Evolutionary conservation across 371 early-diverging fungal species (phyloP).

Genomic region (Conidiobolus incongruus): DNA sequence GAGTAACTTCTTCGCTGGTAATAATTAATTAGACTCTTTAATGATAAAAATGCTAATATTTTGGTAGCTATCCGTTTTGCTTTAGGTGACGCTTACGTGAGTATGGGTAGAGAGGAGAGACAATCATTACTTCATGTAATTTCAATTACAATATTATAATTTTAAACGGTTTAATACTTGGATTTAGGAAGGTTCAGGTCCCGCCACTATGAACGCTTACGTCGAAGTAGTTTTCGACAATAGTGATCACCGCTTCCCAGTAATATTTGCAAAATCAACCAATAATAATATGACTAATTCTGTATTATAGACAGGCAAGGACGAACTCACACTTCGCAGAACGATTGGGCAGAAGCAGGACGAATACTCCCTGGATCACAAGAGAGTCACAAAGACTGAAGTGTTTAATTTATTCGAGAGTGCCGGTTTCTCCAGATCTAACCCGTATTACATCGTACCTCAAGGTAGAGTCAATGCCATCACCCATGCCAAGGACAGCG

Average conservation of each 20-base stretch:
- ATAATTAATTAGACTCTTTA: constrained; percentile 5
- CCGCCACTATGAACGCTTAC: constrained; percentile 82
- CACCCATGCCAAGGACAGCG: constrained; percentile 81
- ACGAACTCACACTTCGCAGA: constrained; percentile 71
- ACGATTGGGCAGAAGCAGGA: constrained; percentile 92
- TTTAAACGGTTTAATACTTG: too few relatives aligned
- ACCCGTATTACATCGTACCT: constrained; percentile 98
- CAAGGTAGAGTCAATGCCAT: constrained; percentile 89
- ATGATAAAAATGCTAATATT: too few relatives aligned
- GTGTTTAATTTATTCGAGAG: constrained; percentile 86
- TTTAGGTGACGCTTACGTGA: constrained; percentile 84
- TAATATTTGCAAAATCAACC: too few relatives aligned
- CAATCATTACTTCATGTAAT: constrained; percentile 78
- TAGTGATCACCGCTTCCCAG: constrained; percentile 79
- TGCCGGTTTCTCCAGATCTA: constrained; percentile 94
- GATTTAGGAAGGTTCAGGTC: constrained; percentile 87
- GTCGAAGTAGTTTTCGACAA: constrained; percentile 98
- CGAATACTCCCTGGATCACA: constrained; percentile 91
- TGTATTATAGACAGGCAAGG: constrained; percentile 15
- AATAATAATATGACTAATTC: neutral
- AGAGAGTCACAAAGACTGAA: constrained; percentile 72
- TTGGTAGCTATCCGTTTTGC: constrained; percentile 92
- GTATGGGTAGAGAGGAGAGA: constrained; percentile 79
- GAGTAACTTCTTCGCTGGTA: constrained; percentile 93
- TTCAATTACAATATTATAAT: neutral